Conservation (phyloP, 1,139 yeast species). For the Yamadazyma dushanensis region DNA sequence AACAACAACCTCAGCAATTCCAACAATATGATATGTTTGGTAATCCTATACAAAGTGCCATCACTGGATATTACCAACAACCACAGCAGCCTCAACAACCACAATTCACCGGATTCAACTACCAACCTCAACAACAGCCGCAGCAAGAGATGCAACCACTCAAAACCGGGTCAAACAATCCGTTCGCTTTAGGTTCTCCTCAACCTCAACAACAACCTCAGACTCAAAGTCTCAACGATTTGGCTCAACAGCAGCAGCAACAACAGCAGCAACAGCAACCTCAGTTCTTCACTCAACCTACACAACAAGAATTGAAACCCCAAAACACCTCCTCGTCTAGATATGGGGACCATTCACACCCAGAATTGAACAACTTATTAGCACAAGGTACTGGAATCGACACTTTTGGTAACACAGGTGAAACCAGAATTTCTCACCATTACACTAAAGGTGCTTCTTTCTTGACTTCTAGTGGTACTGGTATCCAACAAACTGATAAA, state of each 20-base stretch:
- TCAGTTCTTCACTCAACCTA: slow-evolving; percentile 23
- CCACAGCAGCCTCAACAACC: slow-evolving; percentile 19
- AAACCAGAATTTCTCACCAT: slow-evolving; percentile 86
- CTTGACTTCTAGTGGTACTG: slow-evolving; percentile 87
- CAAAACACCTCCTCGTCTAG: slow-evolving; percentile 39
- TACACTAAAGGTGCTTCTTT: slow-evolving; percentile 81
- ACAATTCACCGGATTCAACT: slow-evolving; percentile 20
- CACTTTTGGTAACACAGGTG: slow-evolving; percentile 94
- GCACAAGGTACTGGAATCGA: slow-evolving; percentile 92
- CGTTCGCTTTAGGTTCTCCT: slow-evolving; percentile 62
- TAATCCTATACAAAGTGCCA: slow-evolving; percentile 62
- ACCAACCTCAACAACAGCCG: slow-evolving; percentile 32
- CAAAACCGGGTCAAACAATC: slow-evolving; percentile 86
- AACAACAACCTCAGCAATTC: slow-evolving; percentile 22
- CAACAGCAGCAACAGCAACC: slow-evolving; percentile 25
- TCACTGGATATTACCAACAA: slow-evolving; percentile 48
- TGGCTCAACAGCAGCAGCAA: slow-evolving; percentile 9
- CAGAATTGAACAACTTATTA: slow-evolving; percentile 72
- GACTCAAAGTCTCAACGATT: slow-evolving; percentile 17
- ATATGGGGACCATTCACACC: slow-evolving; percentile 55
- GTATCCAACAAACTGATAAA: slow-evolving; percentile 49
- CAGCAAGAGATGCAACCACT: slow-evolving; percentile 54
- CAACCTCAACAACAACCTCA: slow-evolving; percentile 21
- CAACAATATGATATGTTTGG: slow-evolving; percentile 70
- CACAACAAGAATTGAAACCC: slow-evolving; percentile 23